Percentiles rank a stretch among this genome's conserved stretches.
Conservation (phyloP, 2,329 filamentous ascomycete species). For the Neoascochyta sp. region DNA sequence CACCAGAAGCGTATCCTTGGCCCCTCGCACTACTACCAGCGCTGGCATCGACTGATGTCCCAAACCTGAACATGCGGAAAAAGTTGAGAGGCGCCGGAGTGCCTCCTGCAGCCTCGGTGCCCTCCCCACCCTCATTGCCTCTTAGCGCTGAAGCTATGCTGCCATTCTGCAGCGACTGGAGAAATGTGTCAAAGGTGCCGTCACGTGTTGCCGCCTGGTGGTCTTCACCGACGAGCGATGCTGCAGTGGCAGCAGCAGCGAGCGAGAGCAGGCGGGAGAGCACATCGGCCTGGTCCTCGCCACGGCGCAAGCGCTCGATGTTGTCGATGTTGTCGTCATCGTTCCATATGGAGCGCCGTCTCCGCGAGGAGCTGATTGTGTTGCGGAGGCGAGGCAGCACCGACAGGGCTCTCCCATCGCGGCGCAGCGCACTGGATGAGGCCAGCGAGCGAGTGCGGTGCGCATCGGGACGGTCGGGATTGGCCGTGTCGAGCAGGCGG, state of each 20-base stretch:
- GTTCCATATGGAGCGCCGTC: conserved; percentile 49
- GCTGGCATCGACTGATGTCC: conserved; percentile 43
- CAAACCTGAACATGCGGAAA: conserved; percentile 66
- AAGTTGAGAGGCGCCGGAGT: conserved; percentile 60
- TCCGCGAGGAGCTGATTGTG: conserved; percentile 45
- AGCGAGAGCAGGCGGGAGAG: conserved; percentile 60
- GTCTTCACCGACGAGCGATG: conserved; percentile 60
- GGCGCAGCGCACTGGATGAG: conserved; percentile 20
- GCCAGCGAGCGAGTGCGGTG: conserved; percentile 15
- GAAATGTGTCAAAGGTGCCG: conserved; percentile 60
- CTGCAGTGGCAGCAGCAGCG: conserved; percentile 61
- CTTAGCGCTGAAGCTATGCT: conserved; percentile 56
- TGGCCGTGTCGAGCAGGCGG: conserved; percentile 20
- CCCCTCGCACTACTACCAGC: conserved; percentile 24
- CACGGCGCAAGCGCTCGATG: conserved; percentile 42
- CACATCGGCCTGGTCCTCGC: conserved; percentile 60
- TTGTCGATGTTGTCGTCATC: conserved; percentile 26
- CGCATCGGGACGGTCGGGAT: conserved; percentile 16
- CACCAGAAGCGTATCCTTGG: conserved; percentile 12
- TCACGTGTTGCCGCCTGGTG: conserved; percentile 56
- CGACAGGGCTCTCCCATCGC: conserved; percentile 34
- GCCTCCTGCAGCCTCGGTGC: conserved; percentile 33
- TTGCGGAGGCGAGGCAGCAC: conserved; percentile 40
- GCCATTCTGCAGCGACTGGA: conserved; percentile 60
- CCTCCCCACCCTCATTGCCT: conserved; percentile 41